Conservation (phyloP, 1,284 basidiomycete species). For the Apiotrichum gamsii region DNA sequence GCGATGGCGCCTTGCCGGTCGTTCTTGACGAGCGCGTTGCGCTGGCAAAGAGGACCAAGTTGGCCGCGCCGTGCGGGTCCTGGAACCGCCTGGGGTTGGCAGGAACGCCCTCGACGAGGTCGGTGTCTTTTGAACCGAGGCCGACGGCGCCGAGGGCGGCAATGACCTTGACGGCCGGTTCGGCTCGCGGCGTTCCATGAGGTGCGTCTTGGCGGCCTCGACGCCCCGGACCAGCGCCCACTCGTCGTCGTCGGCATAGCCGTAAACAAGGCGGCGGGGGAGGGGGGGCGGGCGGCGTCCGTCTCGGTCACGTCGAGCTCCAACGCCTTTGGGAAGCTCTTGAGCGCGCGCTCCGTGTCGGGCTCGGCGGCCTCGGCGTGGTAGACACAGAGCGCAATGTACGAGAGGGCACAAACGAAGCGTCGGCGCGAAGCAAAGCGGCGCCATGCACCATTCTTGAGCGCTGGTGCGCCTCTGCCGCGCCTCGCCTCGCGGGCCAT, state of each 20-base stretch:
- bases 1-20: slow-evolving; percentile 13
- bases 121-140: slow-evolving; percentile 68
- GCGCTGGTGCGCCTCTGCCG: slow-evolving; percentile 57
- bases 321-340: slow-evolving; percentile 98
- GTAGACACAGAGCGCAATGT: slow-evolving; percentile 87
- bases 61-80: slow-evolving; percentile 28
- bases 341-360: slow-evolving; percentile 78
- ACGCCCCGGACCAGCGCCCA: slow-evolving; percentile 96
- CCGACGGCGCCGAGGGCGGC: slow-evolving; percentile 80
- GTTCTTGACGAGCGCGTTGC: slow-evolving; percentile 18
- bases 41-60: slow-evolving; percentile 31
- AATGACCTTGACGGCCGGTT: slow-evolving; percentile 60
- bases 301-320: slow-evolving; percentile 87
- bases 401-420: slow-evolving; percentile 81
- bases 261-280: slow-evolving; percentile 71
- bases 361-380: slow-evolving; percentile 70
- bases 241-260: slow-evolving; percentile 86
- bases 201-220: slow-evolving; percentile 69
- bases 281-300: slow-evolving; percentile 79
- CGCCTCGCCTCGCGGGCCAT: too few species aligned
- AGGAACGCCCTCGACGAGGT: slow-evolving; percentile 54
- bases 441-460: slow-evolving; percentile 70
- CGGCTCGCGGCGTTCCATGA: slow-evolving; percentile 69
- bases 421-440: slow-evolving; percentile 63
- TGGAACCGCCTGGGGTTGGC: slow-evolving; percentile 15